A percentile compares a stretch with the other conserved stretches of the same genome.
These are phyloP conservation scores for Senecio squalidus DNA, from an alignment of 140 eudicot species.

Conservation along the genomic window DNA sequence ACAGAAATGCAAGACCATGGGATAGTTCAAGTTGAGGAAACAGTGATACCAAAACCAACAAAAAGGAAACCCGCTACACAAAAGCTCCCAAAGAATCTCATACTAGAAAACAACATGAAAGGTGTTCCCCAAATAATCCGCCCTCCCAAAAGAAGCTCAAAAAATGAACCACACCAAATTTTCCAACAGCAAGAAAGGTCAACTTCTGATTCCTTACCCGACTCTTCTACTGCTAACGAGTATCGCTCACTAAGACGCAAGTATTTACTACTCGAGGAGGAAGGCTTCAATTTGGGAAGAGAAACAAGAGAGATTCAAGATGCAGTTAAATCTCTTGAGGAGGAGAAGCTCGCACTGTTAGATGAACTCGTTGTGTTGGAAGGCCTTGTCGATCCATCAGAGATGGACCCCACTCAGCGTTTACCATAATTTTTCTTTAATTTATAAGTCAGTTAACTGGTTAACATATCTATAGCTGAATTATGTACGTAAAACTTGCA, in stretches of 20 bases:
- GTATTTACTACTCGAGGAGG: conserved; percentile 75
- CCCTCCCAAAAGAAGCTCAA: conserved; percentile 45
- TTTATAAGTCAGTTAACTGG: background rate
- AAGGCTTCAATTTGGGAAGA: conserved; percentile 62
- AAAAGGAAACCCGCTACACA: conserved; percentile 48
- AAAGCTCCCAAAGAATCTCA: conserved; percentile 36
- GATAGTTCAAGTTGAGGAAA: conserved; percentile 34
- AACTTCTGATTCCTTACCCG: conserved; percentile 54
- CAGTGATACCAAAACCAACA: conserved; percentile 34
- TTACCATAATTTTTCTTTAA: conserved; percentile 17
- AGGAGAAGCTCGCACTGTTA: conserved; percentile 65
- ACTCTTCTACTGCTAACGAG: conserved; percentile 62
- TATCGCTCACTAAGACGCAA: conserved; percentile 74
- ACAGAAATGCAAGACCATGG: conserved; percentile 51
- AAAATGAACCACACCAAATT: conserved; percentile 30
- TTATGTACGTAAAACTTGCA: conserved; percentile 18
- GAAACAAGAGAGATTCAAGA: conserved; percentile 65
- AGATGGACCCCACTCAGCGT: conserved; percentile 32
- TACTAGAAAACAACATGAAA: conserved; percentile 34
- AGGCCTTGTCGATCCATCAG: conserved; percentile 85
- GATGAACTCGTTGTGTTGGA: conserved; percentile 92
- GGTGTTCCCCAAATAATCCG: conserved; percentile 28
- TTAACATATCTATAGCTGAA: conserved; percentile 20
- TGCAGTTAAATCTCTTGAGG: conserved; percentile 63
- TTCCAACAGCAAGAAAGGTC: conserved; percentile 52